Evolutionary conservation across 345 rosid species (phyloP), one percentile per base, ranked within the genome.

Genomic region (Syzygium oleosum): DNA sequence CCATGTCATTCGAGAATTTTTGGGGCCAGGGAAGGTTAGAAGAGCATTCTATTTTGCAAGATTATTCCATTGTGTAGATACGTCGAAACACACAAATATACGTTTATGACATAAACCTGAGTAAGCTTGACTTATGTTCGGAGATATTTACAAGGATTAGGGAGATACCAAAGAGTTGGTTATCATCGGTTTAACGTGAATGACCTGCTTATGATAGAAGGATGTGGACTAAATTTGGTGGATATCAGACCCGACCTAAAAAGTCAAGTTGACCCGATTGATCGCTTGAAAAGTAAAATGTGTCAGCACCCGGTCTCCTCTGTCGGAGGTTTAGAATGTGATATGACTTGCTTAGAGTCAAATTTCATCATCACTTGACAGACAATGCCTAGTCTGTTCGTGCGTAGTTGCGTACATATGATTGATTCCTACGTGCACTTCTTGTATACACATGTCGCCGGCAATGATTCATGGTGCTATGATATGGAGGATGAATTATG

Each of bases 61-160:
- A 38, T 38, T 73, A 38, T 34, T 61, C 9, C 34, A 6, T 61
- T 6, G 17, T 14, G 1, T n/a, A 13, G 5, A n/a, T n/a, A 13
- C 5, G 2, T n/a, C 10, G 12, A 1, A 56, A 56, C 25, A 10
- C 4, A 56, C 25, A 12, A 56, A 56, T 23, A 23, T 23, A 56
- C 2, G 2, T 0, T n/a, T 61, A 7, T n/a, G 38, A 6, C 17
- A 14, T 14, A 61, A 13, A 2, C 5, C 3, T 14, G 19, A 13
- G 9, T 2, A 14, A n/a, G 10, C 7, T 61, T n/a, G 9, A 61
- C 19, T n/a, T n/a, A 1, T n/a, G 19, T 61, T 61, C 7, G 0
- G 2, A 13, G 21, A 61, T 61, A 27, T 59, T 61, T n/a, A n/a
- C 34, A 61, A 61, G n/a, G 73, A 61, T 0, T 58, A 25, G 29